Evolutionary conservation across 345 rosid species (phyloP).

Genomic region (Combretum micranthum): DNA sequence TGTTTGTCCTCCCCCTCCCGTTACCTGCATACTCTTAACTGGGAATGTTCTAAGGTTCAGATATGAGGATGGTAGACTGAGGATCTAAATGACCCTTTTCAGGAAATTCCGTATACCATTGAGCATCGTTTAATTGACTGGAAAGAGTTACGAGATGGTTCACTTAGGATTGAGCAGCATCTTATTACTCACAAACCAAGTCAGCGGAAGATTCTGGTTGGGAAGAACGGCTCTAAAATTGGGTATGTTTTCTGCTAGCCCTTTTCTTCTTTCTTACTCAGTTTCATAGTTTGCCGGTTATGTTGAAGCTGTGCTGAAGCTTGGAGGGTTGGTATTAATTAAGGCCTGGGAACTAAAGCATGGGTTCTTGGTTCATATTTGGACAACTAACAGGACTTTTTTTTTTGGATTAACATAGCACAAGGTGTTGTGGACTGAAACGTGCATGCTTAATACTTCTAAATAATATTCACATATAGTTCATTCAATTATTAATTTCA

Average conservation of each 20-base stretch:
- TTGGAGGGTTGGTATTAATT: not conserved
- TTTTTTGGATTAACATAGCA: no score
- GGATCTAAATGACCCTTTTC: conserved; percentile 9
- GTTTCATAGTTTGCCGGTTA: not conserved
- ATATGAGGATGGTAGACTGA: not conserved
- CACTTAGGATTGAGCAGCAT: conserved; percentile 87
- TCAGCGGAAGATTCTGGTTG: conserved; percentile 91
- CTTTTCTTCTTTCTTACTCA: conserved; percentile 2
- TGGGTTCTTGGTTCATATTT: no score
- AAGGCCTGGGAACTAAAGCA: no score
- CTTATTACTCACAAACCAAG: conserved; percentile 61
- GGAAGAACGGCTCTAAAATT: conserved; percentile 76
- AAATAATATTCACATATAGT: no score
- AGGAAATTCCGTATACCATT: conserved; percentile 80
- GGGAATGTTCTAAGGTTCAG: not conserved
- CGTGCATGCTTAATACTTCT: no score
- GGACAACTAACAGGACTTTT: no score
- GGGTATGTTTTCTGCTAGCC: conserved; percentile 37
- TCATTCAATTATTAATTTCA: no score
- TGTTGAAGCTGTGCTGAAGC: no score
- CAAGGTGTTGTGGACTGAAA: no score
- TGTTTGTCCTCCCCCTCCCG: not conserved
- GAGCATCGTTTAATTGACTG: conserved; percentile 85
- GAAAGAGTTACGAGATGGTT: conserved; percentile 79
- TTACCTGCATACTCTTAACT: not conserved